Evolutionary conservation across 257 asterid genomes (phyloP), one percentile per base, ranked within the genome.

Genomic region (Rhazya stricta): DNA sequence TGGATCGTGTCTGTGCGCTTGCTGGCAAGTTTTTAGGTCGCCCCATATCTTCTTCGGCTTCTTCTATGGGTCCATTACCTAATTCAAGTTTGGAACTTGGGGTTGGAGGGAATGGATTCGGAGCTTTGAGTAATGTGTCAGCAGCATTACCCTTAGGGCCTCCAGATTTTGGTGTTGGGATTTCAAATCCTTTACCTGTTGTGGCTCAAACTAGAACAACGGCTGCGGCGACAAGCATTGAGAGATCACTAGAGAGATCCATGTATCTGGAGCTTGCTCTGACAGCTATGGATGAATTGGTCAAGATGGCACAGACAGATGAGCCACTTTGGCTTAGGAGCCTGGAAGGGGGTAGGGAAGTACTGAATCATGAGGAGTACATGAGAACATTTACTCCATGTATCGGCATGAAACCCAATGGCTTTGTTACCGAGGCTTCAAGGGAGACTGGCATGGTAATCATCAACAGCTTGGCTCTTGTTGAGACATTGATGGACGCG

Each of bases 221-320:
- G 0, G 74, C 81, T 27, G 83, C 23, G 3, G 13, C 71, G 4
- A 66, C 78, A 0, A 83, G 89, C 27, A 80, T 80, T 2, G 89
- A 87, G 45, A 83, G 85, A 69, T 89, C 98, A 9, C 11, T 85
- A 71, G 97, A 91, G 84, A 87, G 96, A 71, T 88, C 98, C 11
- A 87, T 91, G 90, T 92, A 87, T 74, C 75, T 91, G 81, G 98
- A 95, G 83, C 91, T 93, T 3, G 99, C 99, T 1, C 79, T 91
- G 83, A 82, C 93, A 9, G 92, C 99, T 23, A 93, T 95, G 98
- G 91, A 92, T 46, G 97, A 93, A 45, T 56, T 95, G 21, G 90
- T 93, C n/a, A 95, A 93, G 78, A 65, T 88, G 82, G 96, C 93
- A 13, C 96, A 91, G 45, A 65, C 79, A 0, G 90, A 86, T 39